Conservation (phyloP, 2,329 filamentous ascomycete species). For the Epichloe coenophiala region DNA sequence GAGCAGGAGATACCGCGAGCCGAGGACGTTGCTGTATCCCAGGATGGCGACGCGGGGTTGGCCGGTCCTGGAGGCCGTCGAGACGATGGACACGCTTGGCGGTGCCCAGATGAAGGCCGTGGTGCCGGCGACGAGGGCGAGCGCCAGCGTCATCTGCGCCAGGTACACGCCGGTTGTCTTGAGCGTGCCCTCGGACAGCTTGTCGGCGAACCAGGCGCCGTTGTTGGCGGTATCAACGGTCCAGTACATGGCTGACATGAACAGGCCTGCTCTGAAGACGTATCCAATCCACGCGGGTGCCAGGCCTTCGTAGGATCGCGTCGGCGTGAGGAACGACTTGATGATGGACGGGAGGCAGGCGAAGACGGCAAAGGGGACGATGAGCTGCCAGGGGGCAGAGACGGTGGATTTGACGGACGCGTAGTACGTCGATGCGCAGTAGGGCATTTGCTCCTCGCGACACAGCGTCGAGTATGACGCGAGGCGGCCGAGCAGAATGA, state of each 20-base stretch:
- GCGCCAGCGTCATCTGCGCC: conserved; percentile 66
- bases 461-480: conserved; percentile 86
- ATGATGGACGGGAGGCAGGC: conserved; percentile 60
- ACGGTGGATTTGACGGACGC: conserved; percentile 84
- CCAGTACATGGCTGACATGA: conserved; percentile 75
- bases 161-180: conserved; percentile 65
- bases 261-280: conserved; percentile 61
- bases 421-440: conserved; percentile 91
- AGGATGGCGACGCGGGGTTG: conserved; percentile 59
- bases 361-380: conserved; percentile 63
- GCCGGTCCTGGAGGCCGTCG: conserved; percentile 28
- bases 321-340: conserved; percentile 68
- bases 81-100: conserved; percentile 64
- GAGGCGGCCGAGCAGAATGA: conserved; percentile 63
- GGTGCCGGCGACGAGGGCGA: conserved; percentile 72
- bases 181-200: conserved; percentile 42
- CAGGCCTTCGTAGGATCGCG: conserved; percentile 75
- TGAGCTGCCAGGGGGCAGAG: conserved; percentile 78
- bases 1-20: conserved; percentile 77
- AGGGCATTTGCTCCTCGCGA: conserved; percentile 96
- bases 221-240: conserved; percentile 80
- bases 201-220: conserved; percentile 56
- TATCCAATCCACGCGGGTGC: conserved; percentile 75
- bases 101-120: conserved; percentile 77
- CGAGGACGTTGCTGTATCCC: conserved; percentile 88